A percentile compares a stretch with the other conserved stretches of the same genome.
Conservation (phyloP, 2,329 filamentous ascomycete genomes). For the Didymella pomorum region DNA sequence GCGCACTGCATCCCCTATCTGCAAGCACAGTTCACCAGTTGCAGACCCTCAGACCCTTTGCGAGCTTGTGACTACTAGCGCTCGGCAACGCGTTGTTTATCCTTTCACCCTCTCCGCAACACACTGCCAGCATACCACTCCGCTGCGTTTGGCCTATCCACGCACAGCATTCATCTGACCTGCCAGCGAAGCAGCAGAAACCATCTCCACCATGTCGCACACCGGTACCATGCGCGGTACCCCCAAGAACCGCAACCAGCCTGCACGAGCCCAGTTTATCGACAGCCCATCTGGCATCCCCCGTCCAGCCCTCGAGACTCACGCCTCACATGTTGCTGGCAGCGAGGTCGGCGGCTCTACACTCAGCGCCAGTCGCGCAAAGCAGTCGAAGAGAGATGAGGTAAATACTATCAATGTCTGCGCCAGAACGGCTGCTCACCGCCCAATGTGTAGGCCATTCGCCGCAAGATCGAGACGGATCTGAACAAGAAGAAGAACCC, state of each 20-base stretch:
- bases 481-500: slow-evolving; percentile 96
- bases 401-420: slow-evolving; percentile 61
- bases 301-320: slow-evolving; percentile 72
- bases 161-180: slow-evolving; percentile 9
- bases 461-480: slow-evolving; percentile 94
- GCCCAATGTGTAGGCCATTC: slow-evolving; percentile 75
- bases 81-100: slow-evolving; percentile 20
- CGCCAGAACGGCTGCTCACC: slow-evolving; percentile 11
- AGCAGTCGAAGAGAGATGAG: slow-evolving; percentile 98
- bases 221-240: slow-evolving; percentile 74
- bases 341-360: slow-evolving; percentile 70
- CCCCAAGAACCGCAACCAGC: slow-evolving; percentile 69
- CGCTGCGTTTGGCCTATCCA: slow-evolving; percentile 11
- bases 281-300: slow-evolving; percentile 76
- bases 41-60: slow-evolving; percentile 5
- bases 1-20: slow-evolving; percentile 5
- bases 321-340: slow-evolving; percentile 55
- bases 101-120: slow-evolving; percentile 10
- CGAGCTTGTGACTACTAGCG: slow-evolving; percentile 21
- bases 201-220: slow-evolving; percentile 61
- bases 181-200: slow-evolving; percentile 26
- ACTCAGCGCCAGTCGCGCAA: slow-evolving; percentile 91
- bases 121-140: slow-evolving; percentile 9
- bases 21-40: slow-evolving; percentile 13
- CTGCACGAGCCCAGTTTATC: slow-evolving; percentile 54